These are phyloP conservation scores for Phalaenopsis hybrid DNA, from an alignment of 116 monocot species.

Conservation along the genomic window DNA sequence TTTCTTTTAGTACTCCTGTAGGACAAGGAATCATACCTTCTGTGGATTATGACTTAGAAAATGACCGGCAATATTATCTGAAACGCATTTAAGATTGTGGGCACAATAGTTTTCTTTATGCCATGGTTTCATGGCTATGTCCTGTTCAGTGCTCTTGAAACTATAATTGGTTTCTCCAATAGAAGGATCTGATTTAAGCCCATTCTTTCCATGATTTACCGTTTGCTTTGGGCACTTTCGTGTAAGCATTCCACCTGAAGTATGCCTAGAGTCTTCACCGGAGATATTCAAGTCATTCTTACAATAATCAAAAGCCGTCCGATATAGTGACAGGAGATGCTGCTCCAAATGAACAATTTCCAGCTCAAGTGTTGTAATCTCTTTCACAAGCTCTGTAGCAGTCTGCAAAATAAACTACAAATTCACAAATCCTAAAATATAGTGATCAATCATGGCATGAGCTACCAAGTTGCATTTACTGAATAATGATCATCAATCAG, in stretches of 20 bases:
- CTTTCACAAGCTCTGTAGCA: conserved; percentile 20
- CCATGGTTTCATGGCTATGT: background rate
- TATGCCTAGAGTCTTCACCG: background rate
- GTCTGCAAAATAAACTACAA: conserved; percentile 10
- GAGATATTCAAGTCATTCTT: conserved; percentile 3
- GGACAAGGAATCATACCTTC: conserved; percentile 11
- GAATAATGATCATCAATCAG: no score
- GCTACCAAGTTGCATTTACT: no score
- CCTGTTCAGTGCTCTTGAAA: background rate
- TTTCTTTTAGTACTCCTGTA: background rate
- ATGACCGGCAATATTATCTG: background rate
- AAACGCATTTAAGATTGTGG: background rate
- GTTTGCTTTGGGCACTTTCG: background rate
- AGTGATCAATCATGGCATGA: background rate
- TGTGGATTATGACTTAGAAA: background rate
- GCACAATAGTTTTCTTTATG: background rate
- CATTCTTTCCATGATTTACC: conserved; percentile 1
- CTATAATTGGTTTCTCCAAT: background rate
- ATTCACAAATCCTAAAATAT: background rate
- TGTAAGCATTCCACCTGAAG: conserved; percentile 1
- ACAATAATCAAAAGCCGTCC: conserved; percentile 23
- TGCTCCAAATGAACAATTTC: conserved; percentile 33
- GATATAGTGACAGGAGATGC: conserved; percentile 29
- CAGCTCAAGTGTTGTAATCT: conserved; percentile 32
- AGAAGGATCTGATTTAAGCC: background rate